phyloP scores from a whole-genome alignment of 73 alveolate species.

The Paraurostyla sp. region DNA sequence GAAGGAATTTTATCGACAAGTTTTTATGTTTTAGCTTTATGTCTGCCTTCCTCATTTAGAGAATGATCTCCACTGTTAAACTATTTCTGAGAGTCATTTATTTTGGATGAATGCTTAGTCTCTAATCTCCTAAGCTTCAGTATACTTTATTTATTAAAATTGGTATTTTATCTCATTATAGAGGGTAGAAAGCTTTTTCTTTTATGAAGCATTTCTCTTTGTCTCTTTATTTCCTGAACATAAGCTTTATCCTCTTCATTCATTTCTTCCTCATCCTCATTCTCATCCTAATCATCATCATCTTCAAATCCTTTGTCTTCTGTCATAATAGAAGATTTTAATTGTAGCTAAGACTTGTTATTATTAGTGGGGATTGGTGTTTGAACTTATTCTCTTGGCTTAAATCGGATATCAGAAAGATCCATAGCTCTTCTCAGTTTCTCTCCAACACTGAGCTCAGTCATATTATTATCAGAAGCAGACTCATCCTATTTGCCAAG shows the following conservation, averaged over 20 bases:
- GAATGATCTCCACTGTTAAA: background rate
- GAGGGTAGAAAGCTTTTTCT: background rate
- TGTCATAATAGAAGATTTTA: no score
- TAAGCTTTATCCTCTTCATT: background rate
- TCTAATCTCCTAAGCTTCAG: no score
- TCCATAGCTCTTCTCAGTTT: background rate
- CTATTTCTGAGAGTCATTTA: background rate
- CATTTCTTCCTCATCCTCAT: background rate
- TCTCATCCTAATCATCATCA: slow-evolving; percentile 11
- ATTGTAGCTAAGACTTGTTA: no score
- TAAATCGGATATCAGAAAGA: background rate
- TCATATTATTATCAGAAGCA: background rate
- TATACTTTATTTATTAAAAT: background rate
- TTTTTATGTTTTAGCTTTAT: no score
- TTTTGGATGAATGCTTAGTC: no score
- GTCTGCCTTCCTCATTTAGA: no score
- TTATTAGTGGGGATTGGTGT: background rate
- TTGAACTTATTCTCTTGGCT: background rate
- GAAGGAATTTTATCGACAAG: no score
- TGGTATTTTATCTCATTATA: background rate
- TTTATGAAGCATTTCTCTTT: background rate
- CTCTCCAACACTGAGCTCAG: background rate
- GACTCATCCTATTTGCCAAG: no score
- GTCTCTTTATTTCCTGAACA: background rate
- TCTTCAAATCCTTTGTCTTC: background rate